A percentile compares a stretch with the other conserved stretches of the same genome.
Evolutionary conservation across 768 basidiomycete species (phyloP).

Genomic region (Amanita phalloides): DNA sequence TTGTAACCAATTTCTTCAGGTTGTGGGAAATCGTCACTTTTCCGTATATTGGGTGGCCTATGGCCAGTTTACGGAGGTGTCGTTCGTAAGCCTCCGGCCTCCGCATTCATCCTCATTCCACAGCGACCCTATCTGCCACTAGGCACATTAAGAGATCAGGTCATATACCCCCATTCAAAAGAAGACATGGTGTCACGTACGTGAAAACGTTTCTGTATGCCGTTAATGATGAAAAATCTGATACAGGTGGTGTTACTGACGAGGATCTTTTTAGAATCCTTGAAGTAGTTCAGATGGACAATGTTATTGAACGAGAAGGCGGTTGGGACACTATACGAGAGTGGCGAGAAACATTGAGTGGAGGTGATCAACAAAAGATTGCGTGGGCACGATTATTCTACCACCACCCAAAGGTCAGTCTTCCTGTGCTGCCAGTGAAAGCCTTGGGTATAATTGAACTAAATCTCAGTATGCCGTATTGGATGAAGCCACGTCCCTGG

Average conservation of each 20-base stretch:
- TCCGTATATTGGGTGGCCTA: slow-evolving; percentile 94
- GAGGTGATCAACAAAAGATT: slow-evolving; percentile 94
- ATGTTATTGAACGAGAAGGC: slow-evolving; percentile 88
- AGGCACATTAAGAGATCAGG: slow-evolving; percentile 90
- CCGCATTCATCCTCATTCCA: slow-evolving; percentile 89
- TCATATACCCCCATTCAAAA: slow-evolving; percentile 88
- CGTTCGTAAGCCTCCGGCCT: slow-evolving; percentile 82
- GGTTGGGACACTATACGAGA: slow-evolving; percentile 88
- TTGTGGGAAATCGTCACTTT: slow-evolving; percentile 84
- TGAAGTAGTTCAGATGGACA: slow-evolving; percentile 71
- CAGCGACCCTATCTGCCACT: slow-evolving; percentile 93
- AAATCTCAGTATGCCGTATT: slow-evolving; percentile 80
- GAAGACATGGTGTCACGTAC: slow-evolving; percentile 68
- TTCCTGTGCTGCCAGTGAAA: not conserved
- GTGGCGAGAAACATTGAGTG: slow-evolving; percentile 89
- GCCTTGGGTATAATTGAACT: slow-evolving; percentile 3
- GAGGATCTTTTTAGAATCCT: slow-evolving; percentile 63
- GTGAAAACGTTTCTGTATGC: slow-evolving; percentile 14
- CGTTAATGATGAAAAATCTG: not conserved
- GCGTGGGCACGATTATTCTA: slow-evolving; percentile 97
- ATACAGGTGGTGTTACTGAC: slow-evolving; percentile 62
- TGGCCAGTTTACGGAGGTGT: slow-evolving; percentile 82
- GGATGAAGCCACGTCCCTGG: slow-evolving; percentile 93
- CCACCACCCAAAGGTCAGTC: slow-evolving; percentile 74
- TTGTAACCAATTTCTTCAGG: slow-evolving; percentile 25